These are phyloP conservation scores for Patellaria atrata DNA, from an alignment of 495 filamentous ascomycete genomes.

Conservation along the genomic window DNA sequence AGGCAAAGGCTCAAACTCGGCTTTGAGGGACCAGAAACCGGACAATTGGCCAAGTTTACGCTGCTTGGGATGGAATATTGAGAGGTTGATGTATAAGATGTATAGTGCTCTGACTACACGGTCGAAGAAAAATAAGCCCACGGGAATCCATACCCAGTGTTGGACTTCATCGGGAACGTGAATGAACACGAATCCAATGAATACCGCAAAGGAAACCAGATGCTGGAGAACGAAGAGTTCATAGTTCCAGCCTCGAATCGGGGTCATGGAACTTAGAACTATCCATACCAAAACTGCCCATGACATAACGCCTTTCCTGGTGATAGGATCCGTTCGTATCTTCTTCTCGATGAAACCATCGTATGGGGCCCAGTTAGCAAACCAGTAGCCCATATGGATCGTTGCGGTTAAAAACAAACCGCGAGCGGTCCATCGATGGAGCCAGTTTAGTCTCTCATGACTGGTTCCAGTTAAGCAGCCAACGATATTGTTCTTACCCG, in stretches of 20 bases:
- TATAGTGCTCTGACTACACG: conserved; percentile 39
- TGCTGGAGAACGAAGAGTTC: conserved; percentile 79
- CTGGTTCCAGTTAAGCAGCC: conserved; percentile 52
- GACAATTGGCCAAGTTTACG: conserved; percentile 12
- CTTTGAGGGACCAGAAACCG: conserved; percentile 33
- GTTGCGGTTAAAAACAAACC: conserved; percentile 60
- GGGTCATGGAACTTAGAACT: conserved; percentile 49
- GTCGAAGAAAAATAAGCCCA: conserved; percentile 58
- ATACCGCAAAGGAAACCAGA: conserved; percentile 48
- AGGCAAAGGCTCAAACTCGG: conserved; percentile 46
- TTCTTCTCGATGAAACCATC: conserved; percentile 48
- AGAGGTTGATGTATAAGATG: conserved; percentile 51
- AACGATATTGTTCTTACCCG: conserved; percentile 64
- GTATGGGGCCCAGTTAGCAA: conserved; percentile 48
- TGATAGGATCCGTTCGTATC: conserved; percentile 46
- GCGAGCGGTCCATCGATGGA: conserved; percentile 67
- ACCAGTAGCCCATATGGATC: conserved; percentile 62
- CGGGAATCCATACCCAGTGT: conserved; percentile 55
- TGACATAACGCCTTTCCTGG: conserved; percentile 54
- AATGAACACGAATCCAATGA: conserved; percentile 50
- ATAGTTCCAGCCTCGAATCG: conserved; percentile 53
- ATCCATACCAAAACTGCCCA: conserved; percentile 65
- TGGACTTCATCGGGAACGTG: conserved; percentile 45
- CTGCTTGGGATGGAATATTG: conserved; percentile 35
- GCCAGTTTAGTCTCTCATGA: conserved; percentile 69